Evolutionary conservation across 2,329 filamentous ascomycete species (phyloP).

Genomic region (Conoideocrella luteorostrata): DNA sequence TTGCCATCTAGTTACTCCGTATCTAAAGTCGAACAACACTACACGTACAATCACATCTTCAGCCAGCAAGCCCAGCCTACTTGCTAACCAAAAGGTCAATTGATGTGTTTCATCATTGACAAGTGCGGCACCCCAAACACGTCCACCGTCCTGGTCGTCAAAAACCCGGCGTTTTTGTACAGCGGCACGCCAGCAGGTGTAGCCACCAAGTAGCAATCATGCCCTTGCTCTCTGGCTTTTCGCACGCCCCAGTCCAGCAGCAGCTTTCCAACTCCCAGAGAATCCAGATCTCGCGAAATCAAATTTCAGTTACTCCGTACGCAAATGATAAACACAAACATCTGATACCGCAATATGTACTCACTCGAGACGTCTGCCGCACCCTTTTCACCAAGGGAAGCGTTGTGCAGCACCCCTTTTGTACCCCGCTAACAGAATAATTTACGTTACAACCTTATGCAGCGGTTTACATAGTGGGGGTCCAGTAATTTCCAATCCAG

Average conservation of each 20-base stretch:
- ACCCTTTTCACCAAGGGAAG: conserved; percentile 10
- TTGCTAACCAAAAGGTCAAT: too few relatives aligned
- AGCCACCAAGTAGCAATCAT: conserved; percentile 11
- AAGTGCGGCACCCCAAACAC: conserved; percentile 10
- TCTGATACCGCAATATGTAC: not conserved
- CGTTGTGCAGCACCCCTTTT: too few relatives aligned
- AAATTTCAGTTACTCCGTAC: too few relatives aligned
- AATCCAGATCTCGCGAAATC: conserved; percentile 11
- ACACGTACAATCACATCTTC: too few relatives aligned
- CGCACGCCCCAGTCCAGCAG: conserved; percentile 13
- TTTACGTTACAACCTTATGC: too few relatives aligned
- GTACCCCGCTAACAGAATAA: too few relatives aligned
- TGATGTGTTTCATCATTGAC: conserved; percentile 8
- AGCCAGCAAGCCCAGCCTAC: too few relatives aligned
- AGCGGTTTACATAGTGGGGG: too few relatives aligned
- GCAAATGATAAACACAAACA: too few relatives aligned
- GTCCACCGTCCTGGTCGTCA: conserved; percentile 4
- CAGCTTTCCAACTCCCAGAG: conserved; percentile 13
- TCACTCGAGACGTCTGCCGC: conserved; percentile 13
- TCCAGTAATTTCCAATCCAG: too few relatives aligned
- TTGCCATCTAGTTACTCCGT: too few relatives aligned
- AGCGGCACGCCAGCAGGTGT: conserved; percentile 10
- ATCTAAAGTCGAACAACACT: too few relatives aligned
- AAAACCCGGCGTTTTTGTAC: conserved; percentile 9
- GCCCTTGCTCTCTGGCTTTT: conserved; percentile 8